Percentiles rank a stretch among this genome's conserved stretches.
phyloP scores from a whole-genome alignment of 495 filamentous ascomycete genomes.

The Aspergillus ostianus region DNA sequence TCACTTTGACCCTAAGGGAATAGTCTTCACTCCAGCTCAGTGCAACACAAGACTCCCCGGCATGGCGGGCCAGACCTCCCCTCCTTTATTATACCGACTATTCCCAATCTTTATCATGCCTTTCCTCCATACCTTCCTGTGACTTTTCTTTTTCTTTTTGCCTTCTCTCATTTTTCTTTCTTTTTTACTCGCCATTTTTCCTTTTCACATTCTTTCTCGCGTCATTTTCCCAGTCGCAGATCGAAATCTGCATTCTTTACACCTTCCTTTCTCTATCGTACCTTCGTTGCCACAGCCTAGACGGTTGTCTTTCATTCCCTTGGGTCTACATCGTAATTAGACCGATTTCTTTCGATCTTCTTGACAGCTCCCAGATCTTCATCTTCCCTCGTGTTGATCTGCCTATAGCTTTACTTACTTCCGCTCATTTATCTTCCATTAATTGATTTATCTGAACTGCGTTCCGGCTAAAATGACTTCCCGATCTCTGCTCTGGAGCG shows the following conservation, averaged over 20 bases:
- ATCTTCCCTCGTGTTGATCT: slow-evolving; percentile 4
- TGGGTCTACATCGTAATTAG: not conserved
- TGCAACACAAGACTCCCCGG: not conserved
- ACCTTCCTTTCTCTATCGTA: slow-evolving; percentile 7
- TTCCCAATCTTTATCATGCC: slow-evolving; percentile 4
- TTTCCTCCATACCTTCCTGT: not conserved
- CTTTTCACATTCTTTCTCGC: slow-evolving; percentile 21
- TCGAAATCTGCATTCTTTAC: slow-evolving; percentile 20
- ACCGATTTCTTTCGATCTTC: slow-evolving; percentile 3
- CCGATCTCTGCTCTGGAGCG: slow-evolving; percentile 18
- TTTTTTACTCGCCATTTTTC: slow-evolving; percentile 12
- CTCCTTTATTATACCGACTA: slow-evolving; percentile 6
- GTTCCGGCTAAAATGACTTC: slow-evolving; percentile 15
- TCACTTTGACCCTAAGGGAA: not conserved
- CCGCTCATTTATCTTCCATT: not conserved
- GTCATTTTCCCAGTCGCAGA: slow-evolving; percentile 16
- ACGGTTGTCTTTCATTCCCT: slow-evolving; percentile 23
- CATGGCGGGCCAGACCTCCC: slow-evolving; percentile 1
- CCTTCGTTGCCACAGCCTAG: slow-evolving; percentile 17
- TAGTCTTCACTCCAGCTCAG: not conserved
- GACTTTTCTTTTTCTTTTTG: not conserved
- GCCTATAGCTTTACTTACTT: not conserved
- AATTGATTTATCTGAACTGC: slow-evolving; percentile 1
- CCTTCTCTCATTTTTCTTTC: not conserved
- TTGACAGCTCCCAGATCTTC: slow-evolving; percentile 10